Evolutionary conservation across 208 protist species (phyloP).

Genomic region (Phytomonas serpens): DNA sequence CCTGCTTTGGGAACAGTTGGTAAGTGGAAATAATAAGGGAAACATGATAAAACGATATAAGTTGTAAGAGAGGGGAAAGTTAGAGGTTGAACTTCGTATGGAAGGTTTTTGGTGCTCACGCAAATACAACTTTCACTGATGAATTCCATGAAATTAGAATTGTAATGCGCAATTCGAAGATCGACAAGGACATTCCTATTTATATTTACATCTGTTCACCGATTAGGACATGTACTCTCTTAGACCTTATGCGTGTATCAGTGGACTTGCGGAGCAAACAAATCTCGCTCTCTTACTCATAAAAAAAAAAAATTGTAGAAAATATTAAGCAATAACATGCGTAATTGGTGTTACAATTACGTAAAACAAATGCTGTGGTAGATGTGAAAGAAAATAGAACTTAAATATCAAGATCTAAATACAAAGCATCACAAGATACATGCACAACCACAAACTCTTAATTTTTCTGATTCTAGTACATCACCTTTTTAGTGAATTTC

Average conservation of each 20-base stretch:
- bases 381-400: conserved; percentile 5
- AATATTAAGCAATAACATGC: neutral
- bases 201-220: neutral
- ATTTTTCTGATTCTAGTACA: neutral
- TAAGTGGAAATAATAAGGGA: neutral
- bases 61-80: neutral
- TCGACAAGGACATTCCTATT: neutral
- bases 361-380: conserved; percentile 2
- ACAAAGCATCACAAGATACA: conserved; percentile 7
- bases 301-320: neutral
- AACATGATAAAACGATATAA: neutral
- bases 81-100: neutral
- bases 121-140: neutral
- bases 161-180: neutral
- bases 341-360: conserved; percentile 6
- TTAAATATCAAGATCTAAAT: conserved; percentile 7
- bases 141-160: neutral
- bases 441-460: neutral
- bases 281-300: neutral
- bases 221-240: neutral
- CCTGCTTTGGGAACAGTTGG: neutral
- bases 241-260: neutral
- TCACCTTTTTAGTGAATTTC: conserved; percentile 32
- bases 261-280: neutral
- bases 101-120: neutral